Evolutionary conservation across 75 land plant genomes (phyloP).

Genomic region (Ceratopteris richardii): DNA sequence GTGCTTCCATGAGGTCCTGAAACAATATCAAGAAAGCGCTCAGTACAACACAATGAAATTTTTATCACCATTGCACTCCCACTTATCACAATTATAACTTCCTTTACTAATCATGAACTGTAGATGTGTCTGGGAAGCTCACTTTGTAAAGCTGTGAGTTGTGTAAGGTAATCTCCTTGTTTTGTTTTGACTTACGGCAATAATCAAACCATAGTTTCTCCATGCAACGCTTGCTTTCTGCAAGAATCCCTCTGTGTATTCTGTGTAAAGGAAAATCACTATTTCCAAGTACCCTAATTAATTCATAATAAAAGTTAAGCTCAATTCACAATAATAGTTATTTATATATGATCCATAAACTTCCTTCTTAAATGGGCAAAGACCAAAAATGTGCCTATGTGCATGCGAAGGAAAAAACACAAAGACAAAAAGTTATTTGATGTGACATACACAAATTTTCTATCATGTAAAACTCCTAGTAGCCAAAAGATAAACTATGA

Average conservation of each 20-base stretch:
- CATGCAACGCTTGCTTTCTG: not conserved
- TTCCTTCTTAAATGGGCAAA: no score
- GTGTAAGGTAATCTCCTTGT: conserved; percentile 1
- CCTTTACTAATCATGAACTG: no score
- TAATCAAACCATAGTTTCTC: not conserved
- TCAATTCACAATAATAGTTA: no score
- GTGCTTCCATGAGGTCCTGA: conserved; percentile 4
- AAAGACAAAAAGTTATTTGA: not conserved
- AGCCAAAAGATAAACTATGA: no score
- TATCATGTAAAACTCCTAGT: no score
- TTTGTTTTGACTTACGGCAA: conserved; percentile 3
- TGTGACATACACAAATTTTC: no score
- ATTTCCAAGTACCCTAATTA: not conserved
- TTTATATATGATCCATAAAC: no score
- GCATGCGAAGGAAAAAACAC: not conserved
- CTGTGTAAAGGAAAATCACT: not conserved
- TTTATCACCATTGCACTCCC: no score
- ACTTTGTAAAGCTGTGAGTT: conserved; percentile 1
- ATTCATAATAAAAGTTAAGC: not conserved
- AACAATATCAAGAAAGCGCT: not conserved
- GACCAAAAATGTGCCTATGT: no score
- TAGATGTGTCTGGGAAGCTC: no score
- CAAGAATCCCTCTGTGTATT: not conserved
- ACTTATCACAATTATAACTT: no score
- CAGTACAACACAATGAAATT: not conserved